These are phyloP conservation scores for Leccinum insolens DNA, from an alignment of 1,284 basidiomycete genomes.

Conservation along the genomic window DNA sequence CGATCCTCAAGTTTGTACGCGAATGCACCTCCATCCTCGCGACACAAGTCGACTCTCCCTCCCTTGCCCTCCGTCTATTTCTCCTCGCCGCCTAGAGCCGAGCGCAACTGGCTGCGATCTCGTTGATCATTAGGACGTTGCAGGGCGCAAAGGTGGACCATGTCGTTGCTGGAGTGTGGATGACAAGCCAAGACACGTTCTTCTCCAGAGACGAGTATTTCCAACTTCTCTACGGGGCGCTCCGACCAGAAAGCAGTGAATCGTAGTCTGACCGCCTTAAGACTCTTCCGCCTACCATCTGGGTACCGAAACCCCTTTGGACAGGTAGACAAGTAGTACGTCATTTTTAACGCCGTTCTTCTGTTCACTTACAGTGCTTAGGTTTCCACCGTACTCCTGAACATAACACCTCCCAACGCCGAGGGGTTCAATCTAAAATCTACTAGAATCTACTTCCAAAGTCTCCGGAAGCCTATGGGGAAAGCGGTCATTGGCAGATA, in stretches of 20 bases:
- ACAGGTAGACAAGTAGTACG: slow-evolving; percentile 97
- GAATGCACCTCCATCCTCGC: too few relatives aligned
- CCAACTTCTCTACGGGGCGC: slow-evolving; percentile 94
- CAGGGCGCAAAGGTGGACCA: slow-evolving; percentile 61
- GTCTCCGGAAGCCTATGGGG: slow-evolving; percentile 88
- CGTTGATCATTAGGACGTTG: too few relatives aligned
- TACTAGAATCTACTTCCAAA: slow-evolving; percentile 83
- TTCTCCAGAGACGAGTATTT: slow-evolving; percentile 97
- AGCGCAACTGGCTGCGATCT: too few relatives aligned
- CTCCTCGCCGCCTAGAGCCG: too few relatives aligned
- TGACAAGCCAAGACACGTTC: slow-evolving; percentile 96
- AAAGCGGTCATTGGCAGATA: slow-evolving; percentile 77
- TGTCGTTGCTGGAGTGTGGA: slow-evolving; percentile 98
- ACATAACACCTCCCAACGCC: slow-evolving; percentile 85
- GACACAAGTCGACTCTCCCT: too few relatives aligned
- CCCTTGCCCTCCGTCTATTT: too few relatives aligned
- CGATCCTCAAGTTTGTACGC: too few relatives aligned
- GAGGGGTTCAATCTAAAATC: slow-evolving; percentile 82
- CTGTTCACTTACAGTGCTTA: slow-evolving; percentile 34
- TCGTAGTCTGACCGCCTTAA: slow-evolving; percentile 69
- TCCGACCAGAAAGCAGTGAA: slow-evolving; percentile 86
- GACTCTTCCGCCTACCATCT: slow-evolving; percentile 90
- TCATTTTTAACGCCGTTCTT: slow-evolving; percentile 13
- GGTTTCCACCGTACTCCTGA: slow-evolving; percentile 92
- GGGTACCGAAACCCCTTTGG: slow-evolving; percentile 92